phyloP scores from a whole-genome alignment of 331 rosid genomes.

The Pyracantha coccinea region DNA sequence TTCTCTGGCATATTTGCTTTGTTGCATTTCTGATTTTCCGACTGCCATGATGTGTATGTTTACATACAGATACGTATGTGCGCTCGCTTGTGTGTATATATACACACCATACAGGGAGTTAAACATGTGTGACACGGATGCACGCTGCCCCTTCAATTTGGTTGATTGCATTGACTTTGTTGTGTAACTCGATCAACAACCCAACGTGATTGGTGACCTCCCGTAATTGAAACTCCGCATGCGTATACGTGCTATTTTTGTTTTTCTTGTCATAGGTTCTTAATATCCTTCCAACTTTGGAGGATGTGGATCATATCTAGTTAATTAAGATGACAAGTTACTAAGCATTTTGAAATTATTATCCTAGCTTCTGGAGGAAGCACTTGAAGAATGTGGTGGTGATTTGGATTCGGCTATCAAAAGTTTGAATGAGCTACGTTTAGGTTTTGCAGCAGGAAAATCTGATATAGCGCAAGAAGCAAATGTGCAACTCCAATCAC shows the following conservation, averaged over 20 bases:
- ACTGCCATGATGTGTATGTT: not conserved
- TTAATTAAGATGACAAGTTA: not conserved
- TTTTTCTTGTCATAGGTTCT: not conserved
- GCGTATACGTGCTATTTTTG: not conserved
- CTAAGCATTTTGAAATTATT: constrained; percentile 9
- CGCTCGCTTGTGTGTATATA: not conserved
- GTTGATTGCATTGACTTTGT: not conserved
- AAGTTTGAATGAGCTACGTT: constrained; percentile 57
- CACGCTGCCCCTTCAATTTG: not conserved
- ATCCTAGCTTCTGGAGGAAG: constrained; percentile 57
- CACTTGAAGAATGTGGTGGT: constrained; percentile 66
- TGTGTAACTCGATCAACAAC: not conserved
- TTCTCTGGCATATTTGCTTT: not conserved
- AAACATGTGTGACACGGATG: not conserved
- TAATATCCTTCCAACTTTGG: not conserved
- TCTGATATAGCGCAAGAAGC: constrained; percentile 21
- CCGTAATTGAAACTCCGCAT: not conserved
- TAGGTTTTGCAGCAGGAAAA: constrained; percentile 21
- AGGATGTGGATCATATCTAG: not conserved
- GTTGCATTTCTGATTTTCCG: not conserved
- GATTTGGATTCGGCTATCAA: constrained; percentile 70
- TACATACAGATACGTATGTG: not conserved
- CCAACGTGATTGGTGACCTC: not conserved
- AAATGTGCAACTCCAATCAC: constrained; percentile 32
- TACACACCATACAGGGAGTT: not conserved